These are phyloP conservation scores for Parastagonospora avenae DNA, from an alignment of 2,329 filamentous ascomycete genomes.

Conservation along the genomic window DNA sequence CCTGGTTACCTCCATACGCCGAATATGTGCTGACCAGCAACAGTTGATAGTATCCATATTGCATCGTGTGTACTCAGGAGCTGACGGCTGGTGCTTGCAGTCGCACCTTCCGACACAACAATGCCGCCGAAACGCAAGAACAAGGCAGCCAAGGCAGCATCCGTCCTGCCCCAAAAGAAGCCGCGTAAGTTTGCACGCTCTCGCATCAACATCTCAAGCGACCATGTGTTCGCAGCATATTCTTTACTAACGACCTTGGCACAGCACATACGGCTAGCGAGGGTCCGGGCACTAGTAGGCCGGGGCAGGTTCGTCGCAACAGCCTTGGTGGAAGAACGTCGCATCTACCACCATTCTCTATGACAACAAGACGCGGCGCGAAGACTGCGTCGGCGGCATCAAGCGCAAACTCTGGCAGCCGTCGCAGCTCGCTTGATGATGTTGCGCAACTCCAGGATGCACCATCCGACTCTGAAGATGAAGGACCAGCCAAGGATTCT, in stretches of 20 bases:
- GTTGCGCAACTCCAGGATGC: conserved; percentile 36
- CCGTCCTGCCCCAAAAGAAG: conserved; percentile 19
- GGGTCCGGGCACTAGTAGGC: conserved; percentile 36
- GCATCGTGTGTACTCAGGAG: conserved; percentile 11
- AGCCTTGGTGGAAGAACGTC: conserved; percentile 34
- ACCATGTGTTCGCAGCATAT: conserved; percentile 29
- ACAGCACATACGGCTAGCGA: conserved; percentile 39
- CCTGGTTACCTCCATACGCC: no score
- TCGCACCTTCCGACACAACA: conserved; percentile 16
- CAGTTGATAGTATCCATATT: no score
- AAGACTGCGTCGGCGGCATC: conserved; percentile 46
- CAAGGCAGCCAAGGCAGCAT: conserved; percentile 25
- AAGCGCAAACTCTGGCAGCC: conserved; percentile 43
- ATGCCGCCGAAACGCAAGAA: conserved; percentile 44
- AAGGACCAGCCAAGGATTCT: conserved; percentile 46
- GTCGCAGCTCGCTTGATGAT: conserved; percentile 47
- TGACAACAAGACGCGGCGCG: conserved; percentile 54
- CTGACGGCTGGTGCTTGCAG: conserved; percentile 22
- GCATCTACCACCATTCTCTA: conserved; percentile 55
- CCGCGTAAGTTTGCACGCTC: conserved; percentile 24
- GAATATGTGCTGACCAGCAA: no score
- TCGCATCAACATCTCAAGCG: conserved; percentile 5
- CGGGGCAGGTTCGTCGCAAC: conserved; percentile 27
- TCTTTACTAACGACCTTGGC: conserved; percentile 36
- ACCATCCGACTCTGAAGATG: conserved; percentile 40